Evolutionary conservation across 2,329 filamentous ascomycete genomes (phyloP), one percentile per base, ranked within the genome.

Genomic region (Orbilia javanica): DNA sequence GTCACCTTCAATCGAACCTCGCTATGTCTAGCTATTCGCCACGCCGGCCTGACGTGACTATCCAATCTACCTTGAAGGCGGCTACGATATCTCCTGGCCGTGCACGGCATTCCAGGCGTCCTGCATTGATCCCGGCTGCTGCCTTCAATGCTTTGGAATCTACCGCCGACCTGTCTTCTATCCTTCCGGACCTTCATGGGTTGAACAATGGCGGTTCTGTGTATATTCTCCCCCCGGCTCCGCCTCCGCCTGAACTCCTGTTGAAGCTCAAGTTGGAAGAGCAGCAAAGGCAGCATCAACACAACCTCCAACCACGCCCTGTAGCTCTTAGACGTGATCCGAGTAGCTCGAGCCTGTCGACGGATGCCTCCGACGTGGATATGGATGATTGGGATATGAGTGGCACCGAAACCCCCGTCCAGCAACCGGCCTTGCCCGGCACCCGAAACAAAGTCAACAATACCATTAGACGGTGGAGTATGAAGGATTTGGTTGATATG

Each of bases 141-240:
- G 63, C 63, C 4, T 79, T 79, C 34, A 79, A 79, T 46, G 55
- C 75, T 1, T 25, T 79, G 42, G 67, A 72, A 44, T 79, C 75
- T 2, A 70, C 75, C 5, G 62, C 62, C 4, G 75, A 79, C 29
- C 68, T 79, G 11, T 73, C 75, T 18, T 68, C 62, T 3, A 79
- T 79, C 15, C 55, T 79, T 11, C 75, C 75, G 13, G 65, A 79
- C 20, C 36, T 72, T 4, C 75, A 79, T 34, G 75, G 75, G 3
- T 48, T 72, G 8, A 57, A 70, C 10, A 66, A 62, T 39, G 72
- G 72, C 11, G 29, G 62, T 27, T 70, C 66, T 10, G 55, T 69
- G 11, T 79, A 79, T 46, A 68, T 79, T 7, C 52, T 79, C 7
- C 75, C 75, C 4, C 75, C 75, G 0, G 55, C 68, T 18, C 62